Base-by-base conservation (phyloP, 257 asterid genomes). In the Prunella vulgaris region DNA sequence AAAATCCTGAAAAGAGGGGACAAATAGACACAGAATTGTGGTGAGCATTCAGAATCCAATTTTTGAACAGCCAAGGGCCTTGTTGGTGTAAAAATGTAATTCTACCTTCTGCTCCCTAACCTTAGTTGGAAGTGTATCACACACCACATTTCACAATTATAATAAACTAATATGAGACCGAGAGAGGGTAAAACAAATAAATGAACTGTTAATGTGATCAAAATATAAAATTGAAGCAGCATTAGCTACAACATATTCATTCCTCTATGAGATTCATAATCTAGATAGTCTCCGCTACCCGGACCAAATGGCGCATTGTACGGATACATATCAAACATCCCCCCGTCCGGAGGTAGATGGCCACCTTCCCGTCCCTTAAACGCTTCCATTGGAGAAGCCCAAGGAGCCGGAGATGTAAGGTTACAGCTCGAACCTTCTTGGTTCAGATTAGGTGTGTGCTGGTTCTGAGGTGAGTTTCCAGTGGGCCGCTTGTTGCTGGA, bases 391-490 rank as follows among this genome's bases (percentile, higher is more conserved):
- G 86, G 83, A 7, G 92, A 75, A 38, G 75, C 84, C 96, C 96
- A 89, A 5, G 92, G 94, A 42, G 83, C 84, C 8, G 92, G 69
- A 27, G 82, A 83, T 2, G 83, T 70, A 5, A 74, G 62, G 76
- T 82, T 89, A 12, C 93, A 83, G 87, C 87, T 64, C 2, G 93
- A 87, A 20, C 70, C 85, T 73, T 89, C 98, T 63, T 75, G 96
- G 77, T 82, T 89, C 74, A 82, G n/a, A 65, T 72, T 84, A 46
- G 82, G 83, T 10, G 66, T 52, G 4, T 60, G 88, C 15, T 75
- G 85, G 60, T 77, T 78, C 54, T 85, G 93, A 0, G 93, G 95
- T 8, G 95, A 86, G 70, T 83, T 93, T 6, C 84, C 97, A 0
- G 89, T 68, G 7, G 92, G 83, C 42, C 96, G 74, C 80, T 78